These are phyloP conservation scores for Neurospora tetrasperma DNA, from an alignment of 495 filamentous ascomycete genomes.

Conservation along the genomic window DNA sequence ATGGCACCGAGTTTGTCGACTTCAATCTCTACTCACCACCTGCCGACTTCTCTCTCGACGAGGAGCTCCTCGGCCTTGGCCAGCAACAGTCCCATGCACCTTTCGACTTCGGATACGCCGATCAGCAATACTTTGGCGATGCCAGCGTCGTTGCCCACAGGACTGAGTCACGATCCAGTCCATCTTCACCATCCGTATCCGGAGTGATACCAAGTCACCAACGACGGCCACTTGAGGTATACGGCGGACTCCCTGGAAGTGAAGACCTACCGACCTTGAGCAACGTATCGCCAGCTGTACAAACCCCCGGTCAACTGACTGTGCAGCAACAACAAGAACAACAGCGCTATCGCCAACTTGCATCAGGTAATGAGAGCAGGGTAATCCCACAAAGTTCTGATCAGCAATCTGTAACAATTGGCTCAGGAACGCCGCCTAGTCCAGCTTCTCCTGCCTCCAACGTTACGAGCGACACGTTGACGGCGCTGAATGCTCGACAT, in stretches of 20 bases:
- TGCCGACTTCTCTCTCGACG: slow-evolving; percentile 30
- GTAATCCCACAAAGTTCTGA: neutral
- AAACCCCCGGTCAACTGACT: neutral
- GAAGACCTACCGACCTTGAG: neutral
- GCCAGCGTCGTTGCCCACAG: slow-evolving; percentile 5
- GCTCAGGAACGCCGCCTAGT: neutral
- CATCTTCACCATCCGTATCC: neutral
- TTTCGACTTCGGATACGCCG: neutral
- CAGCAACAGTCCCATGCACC: slow-evolving; percentile 2
- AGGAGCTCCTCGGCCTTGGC: slow-evolving; percentile 24
- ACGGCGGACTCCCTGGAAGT: neutral
- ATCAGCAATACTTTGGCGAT: neutral
- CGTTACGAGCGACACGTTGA: neutral
- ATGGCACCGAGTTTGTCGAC: slow-evolving; percentile 37
- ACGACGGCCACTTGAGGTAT: neutral
- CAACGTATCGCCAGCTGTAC: neutral
- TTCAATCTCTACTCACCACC: slow-evolving; percentile 42
- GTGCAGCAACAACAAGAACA: neutral
- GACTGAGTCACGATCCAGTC: slow-evolving; percentile 10
- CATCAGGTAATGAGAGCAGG: neutral
- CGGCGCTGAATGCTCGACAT: neutral
- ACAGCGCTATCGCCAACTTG: neutral
- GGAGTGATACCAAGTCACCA: neutral
- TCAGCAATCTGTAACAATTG: neutral
- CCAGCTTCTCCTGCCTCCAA: neutral